These are phyloP conservation scores for Neocatenulostroma microsporum DNA, from an alignment of 2,329 filamentous ascomycete genomes.

Conservation along the genomic window DNA sequence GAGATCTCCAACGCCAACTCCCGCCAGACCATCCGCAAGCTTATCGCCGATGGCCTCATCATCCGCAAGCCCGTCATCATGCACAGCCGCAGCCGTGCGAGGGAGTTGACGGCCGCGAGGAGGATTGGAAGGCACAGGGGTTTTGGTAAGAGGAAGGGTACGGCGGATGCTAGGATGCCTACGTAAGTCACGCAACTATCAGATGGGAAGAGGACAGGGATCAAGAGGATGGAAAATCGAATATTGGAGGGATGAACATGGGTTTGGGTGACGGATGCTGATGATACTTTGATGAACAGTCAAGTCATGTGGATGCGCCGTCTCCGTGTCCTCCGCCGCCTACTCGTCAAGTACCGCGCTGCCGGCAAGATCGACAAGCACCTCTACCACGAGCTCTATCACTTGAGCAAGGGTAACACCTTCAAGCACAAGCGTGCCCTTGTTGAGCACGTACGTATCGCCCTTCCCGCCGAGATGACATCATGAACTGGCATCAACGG, in stretches of 20 bases:
- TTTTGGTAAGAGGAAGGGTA: slow-evolving; percentile 99
- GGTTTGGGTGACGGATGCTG: no score
- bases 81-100: slow-evolving; percentile 96
- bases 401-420: slow-evolving; percentile 99
- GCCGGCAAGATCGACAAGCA: slow-evolving; percentile 99
- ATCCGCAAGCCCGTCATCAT: slow-evolving; percentile 99
- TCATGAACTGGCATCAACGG: slow-evolving; percentile 11
- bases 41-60: slow-evolving; percentile 99
- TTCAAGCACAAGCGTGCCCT: slow-evolving; percentile 99
- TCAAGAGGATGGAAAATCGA: neutral
- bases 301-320: slow-evolving; percentile 99
- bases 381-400: slow-evolving; percentile 99
- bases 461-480: slow-evolving; percentile 25
- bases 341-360: slow-evolving; percentile 99
- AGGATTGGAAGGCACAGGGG: slow-evolving; percentile 95
- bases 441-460: slow-evolving; percentile 98
- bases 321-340: slow-evolving; percentile 96
- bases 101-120: slow-evolving; percentile 89
- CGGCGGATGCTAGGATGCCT: slow-evolving; percentile 98
- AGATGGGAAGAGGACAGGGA: no score
- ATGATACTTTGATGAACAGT: no score
- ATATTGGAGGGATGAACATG: no score
- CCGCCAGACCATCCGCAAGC: slow-evolving; percentile 98
- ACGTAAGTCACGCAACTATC: slow-evolving; percentile 69
- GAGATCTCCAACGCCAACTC: slow-evolving; percentile 99